Conservation (phyloP, 768 basidiomycete genomes). For the Termitomyces sp. region DNA sequence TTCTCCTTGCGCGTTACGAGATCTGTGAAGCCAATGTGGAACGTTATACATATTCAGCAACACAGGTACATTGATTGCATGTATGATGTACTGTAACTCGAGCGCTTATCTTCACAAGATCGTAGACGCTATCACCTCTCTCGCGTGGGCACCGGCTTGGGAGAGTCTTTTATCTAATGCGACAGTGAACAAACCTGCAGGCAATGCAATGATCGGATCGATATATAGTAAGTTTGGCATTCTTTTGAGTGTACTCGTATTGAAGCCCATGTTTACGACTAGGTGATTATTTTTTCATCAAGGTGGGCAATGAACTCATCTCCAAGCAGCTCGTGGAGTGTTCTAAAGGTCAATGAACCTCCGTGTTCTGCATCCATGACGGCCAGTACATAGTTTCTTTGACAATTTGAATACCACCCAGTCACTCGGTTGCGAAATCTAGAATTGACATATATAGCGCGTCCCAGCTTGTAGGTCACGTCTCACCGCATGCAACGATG, state of each 20-base stretch:
- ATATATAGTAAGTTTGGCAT: conserved; percentile 26
- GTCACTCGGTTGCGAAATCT: too few species aligned
- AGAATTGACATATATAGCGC: not conserved
- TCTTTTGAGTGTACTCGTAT: not conserved
- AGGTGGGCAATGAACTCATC: conserved; percentile 48
- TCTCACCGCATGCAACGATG: not conserved
- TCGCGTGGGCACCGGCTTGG: conserved; percentile 16
- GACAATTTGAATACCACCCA: not conserved
- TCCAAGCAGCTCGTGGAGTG: conserved; percentile 39
- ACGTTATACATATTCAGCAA: conserved; percentile 44
- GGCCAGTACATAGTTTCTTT: not conserved
- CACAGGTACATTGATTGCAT: conserved; percentile 28
- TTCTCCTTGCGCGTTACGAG: conserved; percentile 48
- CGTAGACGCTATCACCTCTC: conserved; percentile 8
- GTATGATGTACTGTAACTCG: not conserved
- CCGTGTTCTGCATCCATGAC: not conserved
- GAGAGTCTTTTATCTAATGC: conserved; percentile 17
- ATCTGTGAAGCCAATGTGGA: conserved; percentile 24
- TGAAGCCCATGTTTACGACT: not conserved
- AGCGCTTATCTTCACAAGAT: conserved; percentile 4
- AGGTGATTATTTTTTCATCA: conserved; percentile 65
- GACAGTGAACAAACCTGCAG: conserved; percentile 15
- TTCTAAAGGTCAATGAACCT: not conserved
- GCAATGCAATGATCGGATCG: conserved; percentile 12
- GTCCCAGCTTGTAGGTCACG: not conserved